Evolutionary conservation across 2,329 filamentous ascomycete species (phyloP), one percentile per base, ranked within the genome.

Genomic region (Aureobasidium sp.): DNA sequence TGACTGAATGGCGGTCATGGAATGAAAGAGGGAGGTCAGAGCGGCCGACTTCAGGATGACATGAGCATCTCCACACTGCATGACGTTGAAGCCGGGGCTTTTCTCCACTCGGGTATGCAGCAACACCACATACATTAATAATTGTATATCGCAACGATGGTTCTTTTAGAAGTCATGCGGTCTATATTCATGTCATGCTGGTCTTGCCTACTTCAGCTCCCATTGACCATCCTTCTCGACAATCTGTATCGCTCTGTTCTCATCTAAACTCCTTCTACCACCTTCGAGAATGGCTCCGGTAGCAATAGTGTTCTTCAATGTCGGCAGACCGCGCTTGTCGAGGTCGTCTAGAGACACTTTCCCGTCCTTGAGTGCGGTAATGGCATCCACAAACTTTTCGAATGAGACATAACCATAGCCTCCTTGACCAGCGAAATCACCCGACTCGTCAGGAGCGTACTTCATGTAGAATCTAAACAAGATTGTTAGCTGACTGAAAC

Each of bases 341-440:
- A 97, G 80, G 65, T 92, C 86, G 30, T 86, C 86, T 1, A 93
- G 81, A 55, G 83, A 90, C 52, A 87, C 79, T 47, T 81, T 80
- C 27, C 89, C 88, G 34, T 88, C 84, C 70, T 94, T 95, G 59
- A 97, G 79, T 6, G 85, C 83, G 48, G 85, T 85, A 71, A 91
- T 91, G 13, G 88, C 91, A 73, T 97, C 91, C 54, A 97, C 86
- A 75, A 97, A 97, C 77, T 97, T 97, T 78, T 97, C 92, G 70
- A 97, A 92, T 25, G 89, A 94, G 63, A 96, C 84, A 76, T 97
- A 97, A 37, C 92, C 92, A 73, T 97, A 97, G 29, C 92, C 92
- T 7, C 86, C 88, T 78, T 96, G 92, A 39, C 92, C 92, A 60
- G 85, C 86, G 74, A 97, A 97, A 77, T 97, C 95, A 60, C 92